Evolutionary conservation across 108 stramenopile genomes (phyloP).

Genomic region (Mediolabrus comicus): DNA sequence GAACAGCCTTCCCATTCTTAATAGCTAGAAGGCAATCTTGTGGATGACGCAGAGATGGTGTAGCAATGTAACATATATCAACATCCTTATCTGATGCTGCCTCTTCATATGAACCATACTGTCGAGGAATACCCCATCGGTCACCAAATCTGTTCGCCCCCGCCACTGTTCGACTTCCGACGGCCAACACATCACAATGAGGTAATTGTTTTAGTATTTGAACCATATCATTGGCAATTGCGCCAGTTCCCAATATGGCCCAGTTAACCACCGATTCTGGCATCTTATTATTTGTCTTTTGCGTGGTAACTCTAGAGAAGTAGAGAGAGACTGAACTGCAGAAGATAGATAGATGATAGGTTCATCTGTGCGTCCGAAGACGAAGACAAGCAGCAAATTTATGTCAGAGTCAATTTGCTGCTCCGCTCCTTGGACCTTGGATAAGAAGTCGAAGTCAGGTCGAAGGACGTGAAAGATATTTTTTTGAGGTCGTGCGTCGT

Average conservation of each 20-base stretch:
- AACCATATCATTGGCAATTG: slow-evolving; percentile 54
- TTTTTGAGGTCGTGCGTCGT: too few species aligned
- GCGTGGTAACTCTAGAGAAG: too few species aligned
- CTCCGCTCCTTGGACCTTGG: too few species aligned
- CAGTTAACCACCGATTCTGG: slow-evolving; percentile 34
- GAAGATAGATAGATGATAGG: too few species aligned
- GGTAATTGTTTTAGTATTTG: slow-evolving; percentile 53
- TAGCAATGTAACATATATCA: slow-evolving; percentile 53
- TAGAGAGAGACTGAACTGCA: too few species aligned
- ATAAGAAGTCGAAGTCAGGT: too few species aligned
- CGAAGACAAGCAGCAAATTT: too few species aligned
- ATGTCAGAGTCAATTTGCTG: too few species aligned
- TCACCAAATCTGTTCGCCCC: slow-evolving; percentile 35
- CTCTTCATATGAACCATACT: slow-evolving; percentile 40
- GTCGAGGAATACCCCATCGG: slow-evolving; percentile 32
- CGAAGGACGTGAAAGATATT: too few species aligned
- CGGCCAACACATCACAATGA: slow-evolving; percentile 40
- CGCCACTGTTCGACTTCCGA: slow-evolving; percentile 21
- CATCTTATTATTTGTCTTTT: too few species aligned
- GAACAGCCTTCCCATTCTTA: slow-evolving; percentile 36
- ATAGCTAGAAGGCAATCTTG: slow-evolving; percentile 39
- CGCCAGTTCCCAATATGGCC: slow-evolving; percentile 53
- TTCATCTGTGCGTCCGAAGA: too few species aligned
- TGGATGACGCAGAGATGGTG: slow-evolving; percentile 50
- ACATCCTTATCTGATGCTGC: slow-evolving; percentile 38